Conservation (phyloP, 2,329 filamentous ascomycete genomes). For the Fonsecaea multimorphosa region DNA sequence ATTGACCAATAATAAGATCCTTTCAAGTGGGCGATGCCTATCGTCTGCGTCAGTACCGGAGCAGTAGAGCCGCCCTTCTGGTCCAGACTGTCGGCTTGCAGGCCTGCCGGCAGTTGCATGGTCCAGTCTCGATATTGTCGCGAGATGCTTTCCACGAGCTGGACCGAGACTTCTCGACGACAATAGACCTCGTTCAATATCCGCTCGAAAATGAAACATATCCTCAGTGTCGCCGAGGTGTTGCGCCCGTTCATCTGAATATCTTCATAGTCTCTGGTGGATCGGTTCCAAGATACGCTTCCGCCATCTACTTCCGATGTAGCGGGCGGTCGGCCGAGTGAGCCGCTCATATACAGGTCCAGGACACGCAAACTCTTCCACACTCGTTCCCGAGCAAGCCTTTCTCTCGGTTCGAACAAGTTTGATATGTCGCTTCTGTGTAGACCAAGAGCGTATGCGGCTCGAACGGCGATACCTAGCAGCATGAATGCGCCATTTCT, state of each 20-base stretch:
- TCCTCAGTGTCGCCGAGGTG: conserved; percentile 55
- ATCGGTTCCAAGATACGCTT: conserved; percentile 39
- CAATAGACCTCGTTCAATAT: conserved; percentile 53
- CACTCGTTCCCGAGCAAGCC: conserved; percentile 54
- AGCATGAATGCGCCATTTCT: conserved; percentile 61
- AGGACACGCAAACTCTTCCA: conserved; percentile 61
- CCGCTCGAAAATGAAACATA: conserved; percentile 52
- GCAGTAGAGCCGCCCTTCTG: conserved; percentile 40
- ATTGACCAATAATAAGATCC: conserved; percentile 62
- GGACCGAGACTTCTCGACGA: conserved; percentile 51
- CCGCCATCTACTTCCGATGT: conserved; percentile 57
- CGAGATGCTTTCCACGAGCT: conserved; percentile 51
- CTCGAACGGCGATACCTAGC: conserved; percentile 58
- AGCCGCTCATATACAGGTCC: conserved; percentile 59
- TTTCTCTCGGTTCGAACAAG: conserved; percentile 53
- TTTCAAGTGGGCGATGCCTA: conserved; percentile 58
- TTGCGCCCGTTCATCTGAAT: conserved; percentile 48
- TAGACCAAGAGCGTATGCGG: conserved; percentile 60
- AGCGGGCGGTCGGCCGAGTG: conserved; percentile 59
- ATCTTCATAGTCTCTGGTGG: conserved; percentile 44
- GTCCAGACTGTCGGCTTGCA: conserved; percentile 54
- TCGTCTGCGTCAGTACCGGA: conserved; percentile 44
- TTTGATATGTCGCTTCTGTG: conserved; percentile 60
- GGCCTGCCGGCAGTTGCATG: conserved; percentile 51
- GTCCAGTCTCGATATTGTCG: conserved; percentile 52